phyloP scores from a whole-genome alignment of 805 yeast genomes.

The Lipomyces kockii region DNA sequence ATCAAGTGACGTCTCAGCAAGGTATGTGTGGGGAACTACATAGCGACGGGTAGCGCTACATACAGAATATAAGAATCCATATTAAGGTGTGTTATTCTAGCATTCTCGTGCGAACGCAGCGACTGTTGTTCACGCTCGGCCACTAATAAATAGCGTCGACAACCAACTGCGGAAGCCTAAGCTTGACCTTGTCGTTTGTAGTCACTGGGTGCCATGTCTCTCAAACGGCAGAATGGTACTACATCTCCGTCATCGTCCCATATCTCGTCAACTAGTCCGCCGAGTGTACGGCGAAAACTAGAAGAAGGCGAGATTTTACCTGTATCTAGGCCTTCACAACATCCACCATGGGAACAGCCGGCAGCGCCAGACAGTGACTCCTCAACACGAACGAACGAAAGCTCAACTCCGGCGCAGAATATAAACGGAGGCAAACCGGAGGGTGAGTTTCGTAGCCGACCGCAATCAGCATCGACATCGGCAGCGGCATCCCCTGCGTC shows the following conservation, averaged over 20 bases:
- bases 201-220: not conserved
- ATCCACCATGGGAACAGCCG: not conserved
- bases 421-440: not conserved
- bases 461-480: not conserved
- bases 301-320: conserved; percentile 1
- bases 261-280: conserved; percentile 1
- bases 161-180: not conserved
- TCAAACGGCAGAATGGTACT: conserved; percentile 3
- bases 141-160: not conserved
- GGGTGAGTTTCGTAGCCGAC: not conserved
- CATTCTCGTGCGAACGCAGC: not conserved
- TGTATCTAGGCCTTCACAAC: not conserved
- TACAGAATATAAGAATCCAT: not conserved
- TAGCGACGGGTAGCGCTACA: not conserved
- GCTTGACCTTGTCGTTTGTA: not conserved
- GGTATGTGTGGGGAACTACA: not conserved
- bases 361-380: not conserved
- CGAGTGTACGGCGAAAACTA: not conserved
- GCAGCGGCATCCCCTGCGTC: not conserved
- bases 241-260: not conserved
- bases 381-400: not conserved
- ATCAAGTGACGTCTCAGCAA: not conserved
- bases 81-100: not conserved
- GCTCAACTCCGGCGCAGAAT: not conserved
- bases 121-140: not conserved